These are phyloP conservation scores for Cyberlindnera galapagoensis DNA, from an alignment of 805 yeast species.

Conservation along the genomic window DNA sequence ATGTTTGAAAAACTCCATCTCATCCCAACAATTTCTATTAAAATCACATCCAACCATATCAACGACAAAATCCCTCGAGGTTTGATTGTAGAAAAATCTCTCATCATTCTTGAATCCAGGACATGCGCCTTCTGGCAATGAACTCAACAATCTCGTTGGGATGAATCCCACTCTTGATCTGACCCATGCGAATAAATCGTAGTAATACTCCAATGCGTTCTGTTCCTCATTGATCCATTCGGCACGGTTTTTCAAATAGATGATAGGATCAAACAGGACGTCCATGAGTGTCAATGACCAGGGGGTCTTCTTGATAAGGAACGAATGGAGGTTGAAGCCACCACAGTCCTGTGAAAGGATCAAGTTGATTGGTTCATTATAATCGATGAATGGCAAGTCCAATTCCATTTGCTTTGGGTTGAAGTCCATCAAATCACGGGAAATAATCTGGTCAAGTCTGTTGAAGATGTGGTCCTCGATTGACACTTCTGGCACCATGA, in stretches of 20 bases:
- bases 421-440: slow-evolving; percentile 29
- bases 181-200: slow-evolving; percentile 33
- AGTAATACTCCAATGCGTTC: slow-evolving; percentile 32
- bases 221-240: slow-evolving; percentile 32
- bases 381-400: slow-evolving; percentile 25
- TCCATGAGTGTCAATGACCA: slow-evolving; percentile 34
- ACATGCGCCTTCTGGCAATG: slow-evolving; percentile 34
- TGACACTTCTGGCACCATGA: slow-evolving; percentile 33
- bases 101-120: slow-evolving; percentile 24
- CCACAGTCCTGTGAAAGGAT: slow-evolving; percentile 36
- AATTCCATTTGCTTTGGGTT: slow-evolving; percentile 29
- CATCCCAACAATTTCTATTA: slow-evolving; percentile 34
- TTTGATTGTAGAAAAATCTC: slow-evolving; percentile 30
- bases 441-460: slow-evolving; percentile 23
- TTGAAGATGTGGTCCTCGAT: slow-evolving; percentile 31
- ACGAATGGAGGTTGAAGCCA: slow-evolving; percentile 36
- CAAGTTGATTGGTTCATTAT: slow-evolving; percentile 30
- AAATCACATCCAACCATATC: slow-evolving; percentile 35
- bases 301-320: slow-evolving; percentile 30
- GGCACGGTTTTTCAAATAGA: slow-evolving; percentile 36
- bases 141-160: slow-evolving; percentile 32
- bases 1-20: slow-evolving; percentile 30
- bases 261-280: slow-evolving; percentile 35
- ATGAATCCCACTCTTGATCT: slow-evolving; percentile 33
- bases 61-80: slow-evolving; percentile 31